Percentiles rank a stretch among this genome's conserved stretches.
These are phyloP conservation scores for Termitomyces sp. DNA, from an alignment of 768 basidiomycete genomes.

Conservation along the genomic window DNA sequence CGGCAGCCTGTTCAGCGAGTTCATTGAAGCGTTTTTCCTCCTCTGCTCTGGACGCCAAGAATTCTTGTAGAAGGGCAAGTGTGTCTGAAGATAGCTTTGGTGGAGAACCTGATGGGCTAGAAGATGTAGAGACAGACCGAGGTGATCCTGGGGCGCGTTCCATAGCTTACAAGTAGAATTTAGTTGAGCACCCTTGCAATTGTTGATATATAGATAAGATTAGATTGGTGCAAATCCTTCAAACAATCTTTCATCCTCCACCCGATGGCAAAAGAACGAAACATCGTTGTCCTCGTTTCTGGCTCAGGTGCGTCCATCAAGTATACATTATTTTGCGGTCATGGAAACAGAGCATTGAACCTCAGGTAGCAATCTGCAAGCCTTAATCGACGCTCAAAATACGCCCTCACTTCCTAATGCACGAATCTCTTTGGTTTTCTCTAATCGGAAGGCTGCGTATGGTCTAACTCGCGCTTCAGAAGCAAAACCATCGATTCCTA, in stretches of 20 bases:
- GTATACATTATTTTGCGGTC: not conserved
- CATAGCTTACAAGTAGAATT: not conserved
- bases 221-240: not conserved
- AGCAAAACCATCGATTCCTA: slow-evolving; percentile 74
- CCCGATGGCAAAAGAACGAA: slow-evolving; percentile 19
- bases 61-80: slow-evolving; percentile 34
- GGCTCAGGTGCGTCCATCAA: slow-evolving; percentile 41
- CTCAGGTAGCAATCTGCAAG: slow-evolving; percentile 94
- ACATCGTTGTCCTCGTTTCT: slow-evolving; percentile 44
- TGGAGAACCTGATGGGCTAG: slow-evolving; percentile 27
- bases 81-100: slow-evolving; percentile 30
- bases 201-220: not conserved
- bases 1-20: slow-evolving; percentile 30
- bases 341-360: not conserved
- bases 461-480: slow-evolving; percentile 77
- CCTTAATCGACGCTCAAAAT: slow-evolving; percentile 83
- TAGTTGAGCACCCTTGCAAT: too few relatives aligned
- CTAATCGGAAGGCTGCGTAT: slow-evolving; percentile 88
- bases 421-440: slow-evolving; percentile 76
- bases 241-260: not conserved
- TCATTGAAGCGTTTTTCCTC: slow-evolving; percentile 37
- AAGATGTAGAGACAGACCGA: slow-evolving; percentile 17
- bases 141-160: slow-evolving; percentile 21
- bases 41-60: slow-evolving; percentile 34
- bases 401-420: slow-evolving; percentile 70